These are phyloP conservation scores for Ogataea populi-albae DNA, from an alignment of 805 yeast genomes.

Conservation along the genomic window DNA sequence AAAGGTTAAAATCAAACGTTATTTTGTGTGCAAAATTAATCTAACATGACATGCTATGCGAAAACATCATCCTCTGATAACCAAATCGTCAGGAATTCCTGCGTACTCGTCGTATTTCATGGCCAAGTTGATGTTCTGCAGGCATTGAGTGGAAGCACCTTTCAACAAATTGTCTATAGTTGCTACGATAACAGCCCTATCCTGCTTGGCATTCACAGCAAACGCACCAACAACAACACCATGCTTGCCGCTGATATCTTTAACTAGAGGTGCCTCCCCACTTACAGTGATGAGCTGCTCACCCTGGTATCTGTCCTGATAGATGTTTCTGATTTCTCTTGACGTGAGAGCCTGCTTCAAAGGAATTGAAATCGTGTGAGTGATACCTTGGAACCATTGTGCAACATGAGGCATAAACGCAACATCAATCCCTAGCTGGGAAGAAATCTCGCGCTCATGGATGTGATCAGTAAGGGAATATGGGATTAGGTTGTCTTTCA, in stretches of 20 bases:
- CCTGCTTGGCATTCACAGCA: slow-evolving; percentile 82
- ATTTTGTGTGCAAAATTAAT: too few relatives aligned
- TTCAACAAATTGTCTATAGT: slow-evolving; percentile 93
- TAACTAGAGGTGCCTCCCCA: slow-evolving; percentile 92
- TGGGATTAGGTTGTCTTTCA: slow-evolving; percentile 85
- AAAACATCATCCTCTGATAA: slow-evolving; percentile 43
- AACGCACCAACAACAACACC: slow-evolving; percentile 96
- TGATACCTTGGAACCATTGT: slow-evolving; percentile 98
- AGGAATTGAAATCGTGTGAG: slow-evolving; percentile 89
- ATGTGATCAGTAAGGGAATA: slow-evolving; percentile 95
- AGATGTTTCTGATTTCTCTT: slow-evolving; percentile 79
- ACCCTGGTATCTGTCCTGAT: slow-evolving; percentile 82
- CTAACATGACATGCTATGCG: too few relatives aligned
- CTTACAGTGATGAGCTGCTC: slow-evolving; percentile 82
- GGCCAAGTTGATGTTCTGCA: slow-evolving; percentile 91
- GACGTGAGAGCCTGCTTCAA: slow-evolving; percentile 68
- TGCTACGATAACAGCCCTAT: slow-evolving; percentile 91
- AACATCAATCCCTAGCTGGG: slow-evolving; percentile 71
- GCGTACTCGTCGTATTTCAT: slow-evolving; percentile 90
- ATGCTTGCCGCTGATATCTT: slow-evolving; percentile 88
- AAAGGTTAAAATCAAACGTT: too few relatives aligned
- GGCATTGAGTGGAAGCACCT: slow-evolving; percentile 98
- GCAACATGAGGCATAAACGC: slow-evolving; percentile 98
- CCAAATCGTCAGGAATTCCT: slow-evolving; percentile 80
- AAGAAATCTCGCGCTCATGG: slow-evolving; percentile 90